Evolutionary conservation across 306 rosid genomes (phyloP), one percentile per base, ranked within the genome.

Genomic region (Vigna hirtella): DNA sequence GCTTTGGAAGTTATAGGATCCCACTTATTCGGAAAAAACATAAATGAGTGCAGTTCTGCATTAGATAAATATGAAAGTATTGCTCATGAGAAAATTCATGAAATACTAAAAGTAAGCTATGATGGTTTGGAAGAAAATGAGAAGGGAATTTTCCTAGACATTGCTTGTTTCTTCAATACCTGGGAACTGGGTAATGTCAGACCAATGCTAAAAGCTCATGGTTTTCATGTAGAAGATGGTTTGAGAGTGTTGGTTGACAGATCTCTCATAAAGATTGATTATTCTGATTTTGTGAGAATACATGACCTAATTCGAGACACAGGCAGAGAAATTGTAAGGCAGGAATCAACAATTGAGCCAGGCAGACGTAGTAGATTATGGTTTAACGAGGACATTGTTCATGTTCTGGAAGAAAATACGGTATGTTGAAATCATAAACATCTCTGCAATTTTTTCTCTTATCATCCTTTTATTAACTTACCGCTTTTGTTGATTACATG

Each of bases 341-440:
- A 58, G 28, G 38, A 58, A 58, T 26, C 66, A 58, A 58, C 40
- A 28, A 1, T 28, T 28, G 38, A 58, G 17, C 40, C 66, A 26
- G 66, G 42, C 17, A 26, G 24, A 59, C 66, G 18, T 59, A 59
- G 66, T 59, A 59, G 66, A 17, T 59, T 26, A 59, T 59, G 66
- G 66, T 59, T 59, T 28, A 17, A 26, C 0, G 66, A 28, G 18
- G 66, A 59, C 17, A 28, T 59, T 59, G 18, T 59, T 59, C 40
- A 59, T 28, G 66, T 59, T 59, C 5, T 59, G 66, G 66, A 59
- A 59, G 40, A 28, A 28, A 59, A 59, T 59, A 59, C 10, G 11
- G 66, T 59, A 59, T 59, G 66, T 14, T 59, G 14, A 9, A 9
- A 55, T 34, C 6, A 34, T 0, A 24, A 57, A 4, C 34, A 57